A percentile compares a stretch with the other conserved stretches of the same genome.
These are phyloP conservation scores for Yamadazyma aaseri DNA, from an alignment of 1,139 yeast species.

Conservation along the genomic window DNA sequence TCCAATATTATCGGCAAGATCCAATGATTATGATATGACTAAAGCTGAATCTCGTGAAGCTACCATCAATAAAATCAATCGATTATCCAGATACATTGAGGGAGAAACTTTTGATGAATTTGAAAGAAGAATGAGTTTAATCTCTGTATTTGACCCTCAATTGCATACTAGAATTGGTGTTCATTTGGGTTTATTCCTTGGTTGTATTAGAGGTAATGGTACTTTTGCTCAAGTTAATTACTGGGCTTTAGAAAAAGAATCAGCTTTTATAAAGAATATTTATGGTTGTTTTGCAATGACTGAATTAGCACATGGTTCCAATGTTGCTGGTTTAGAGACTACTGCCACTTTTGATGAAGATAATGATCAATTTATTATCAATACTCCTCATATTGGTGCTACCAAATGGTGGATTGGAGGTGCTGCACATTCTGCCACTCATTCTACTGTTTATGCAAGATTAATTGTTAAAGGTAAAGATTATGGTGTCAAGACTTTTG, in stretches of 20 bases:
- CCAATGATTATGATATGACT: slow-evolving; percentile 39
- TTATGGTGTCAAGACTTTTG: slow-evolving; percentile 87
- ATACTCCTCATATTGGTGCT: slow-evolving; percentile 88
- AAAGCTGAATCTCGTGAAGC: slow-evolving; percentile 42
- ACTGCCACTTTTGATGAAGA: slow-evolving; percentile 75
- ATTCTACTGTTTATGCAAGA: slow-evolving; percentile 78
- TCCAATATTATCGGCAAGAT: slow-evolving; percentile 41
- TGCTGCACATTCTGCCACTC: slow-evolving; percentile 92
- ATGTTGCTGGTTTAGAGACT: slow-evolving; percentile 89
- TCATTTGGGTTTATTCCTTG: slow-evolving; percentile 48
- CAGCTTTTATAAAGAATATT: slow-evolving; percentile 60
- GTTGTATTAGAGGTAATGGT: slow-evolving; percentile 51
- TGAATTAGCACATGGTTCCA: slow-evolving; percentile 91
- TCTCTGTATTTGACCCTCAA: slow-evolving; percentile 50
- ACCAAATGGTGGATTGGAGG: slow-evolving; percentile 99
- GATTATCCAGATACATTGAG: slow-evolving; percentile 47
- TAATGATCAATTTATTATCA: slow-evolving; percentile 66
- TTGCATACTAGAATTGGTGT: slow-evolving; percentile 52
- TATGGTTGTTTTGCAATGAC: slow-evolving; percentile 96
- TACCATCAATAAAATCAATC: slow-evolving; percentile 44
- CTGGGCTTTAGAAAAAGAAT: slow-evolving; percentile 78
- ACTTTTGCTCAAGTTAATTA: slow-evolving; percentile 55
- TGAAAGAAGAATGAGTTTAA: slow-evolving; percentile 41
- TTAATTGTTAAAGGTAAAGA: slow-evolving; percentile 79
- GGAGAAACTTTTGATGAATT: slow-evolving; percentile 39